These are phyloP conservation scores for Aspergillus indologenus DNA, from an alignment of 495 filamentous ascomycete genomes.

Conservation along the genomic window DNA sequence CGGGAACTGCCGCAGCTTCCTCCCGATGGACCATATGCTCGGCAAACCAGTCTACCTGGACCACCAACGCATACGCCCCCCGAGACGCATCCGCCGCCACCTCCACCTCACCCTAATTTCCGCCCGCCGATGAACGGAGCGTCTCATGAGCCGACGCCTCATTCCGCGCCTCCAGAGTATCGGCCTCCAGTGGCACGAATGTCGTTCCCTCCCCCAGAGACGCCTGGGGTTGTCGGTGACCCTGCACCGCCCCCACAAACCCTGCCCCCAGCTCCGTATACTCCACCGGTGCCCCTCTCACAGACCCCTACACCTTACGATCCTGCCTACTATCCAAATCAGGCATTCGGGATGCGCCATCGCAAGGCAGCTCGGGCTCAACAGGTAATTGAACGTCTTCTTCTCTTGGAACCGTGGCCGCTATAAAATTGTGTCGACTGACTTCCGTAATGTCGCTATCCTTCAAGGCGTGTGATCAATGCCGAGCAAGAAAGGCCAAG, in stretches of 20 bases:
- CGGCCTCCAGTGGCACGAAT: constrained; percentile 26
- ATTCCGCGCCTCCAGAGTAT: constrained; percentile 40
- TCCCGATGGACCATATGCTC: constrained; percentile 35
- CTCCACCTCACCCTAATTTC: constrained; percentile 26
- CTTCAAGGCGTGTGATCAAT: constrained; percentile 58
- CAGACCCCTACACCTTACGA: constrained; percentile 34
- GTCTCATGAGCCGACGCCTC: constrained; percentile 34
- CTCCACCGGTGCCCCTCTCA: constrained; percentile 25
- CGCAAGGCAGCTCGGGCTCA: constrained; percentile 42
- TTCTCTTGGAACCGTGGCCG: neutral
- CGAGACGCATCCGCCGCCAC: constrained; percentile 23
- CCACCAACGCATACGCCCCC: constrained; percentile 30
- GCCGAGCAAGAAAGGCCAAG: constrained; percentile 60
- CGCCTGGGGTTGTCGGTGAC: constrained; percentile 24
- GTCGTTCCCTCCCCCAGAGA: constrained; percentile 32
- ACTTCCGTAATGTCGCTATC: constrained; percentile 4
- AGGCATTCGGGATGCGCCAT: constrained; percentile 35
- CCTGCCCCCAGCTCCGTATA: constrained; percentile 28
- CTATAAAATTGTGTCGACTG: neutral
- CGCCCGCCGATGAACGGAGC: constrained; percentile 35
- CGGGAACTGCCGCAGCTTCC: constrained; percentile 44
- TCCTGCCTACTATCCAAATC: constrained; percentile 30
- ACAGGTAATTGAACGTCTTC: constrained; percentile 31
- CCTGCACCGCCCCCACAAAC: constrained; percentile 26
- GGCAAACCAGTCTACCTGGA: constrained; percentile 33